phyloP scores from a whole-genome alignment of 257 asterid genomes.

The Forsythia suspensa region DNA sequence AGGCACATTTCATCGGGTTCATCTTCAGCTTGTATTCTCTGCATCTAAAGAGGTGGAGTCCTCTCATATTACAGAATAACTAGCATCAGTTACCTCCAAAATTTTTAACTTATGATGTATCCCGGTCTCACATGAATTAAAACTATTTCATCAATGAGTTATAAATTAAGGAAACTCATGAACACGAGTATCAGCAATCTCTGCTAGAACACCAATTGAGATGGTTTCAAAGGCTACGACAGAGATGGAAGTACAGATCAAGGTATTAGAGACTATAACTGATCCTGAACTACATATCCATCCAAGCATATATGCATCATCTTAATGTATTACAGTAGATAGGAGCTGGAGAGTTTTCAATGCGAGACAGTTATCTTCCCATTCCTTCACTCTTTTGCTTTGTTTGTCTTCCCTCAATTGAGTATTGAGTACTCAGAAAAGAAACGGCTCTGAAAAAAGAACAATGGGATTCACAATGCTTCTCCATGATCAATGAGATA shows the following conservation, averaged over 20 bases:
- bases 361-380: neutral
- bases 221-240: neutral
- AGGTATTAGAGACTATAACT: neutral
- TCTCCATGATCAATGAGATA: neutral
- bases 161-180: neutral
- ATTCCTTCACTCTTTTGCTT: neutral
- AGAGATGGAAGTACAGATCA: neutral
- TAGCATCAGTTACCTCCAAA: neutral
- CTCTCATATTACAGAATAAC: neutral
- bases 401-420: neutral
- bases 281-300: neutral
- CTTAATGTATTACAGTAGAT: neutral
- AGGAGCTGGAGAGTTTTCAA: neutral
- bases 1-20: neutral
- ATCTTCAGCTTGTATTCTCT: too few species aligned
- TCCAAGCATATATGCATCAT: neutral
- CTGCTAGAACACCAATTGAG: neutral
- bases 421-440: neutral
- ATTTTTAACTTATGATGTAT: neutral
- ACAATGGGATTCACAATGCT: neutral
- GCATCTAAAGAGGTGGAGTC: too few species aligned
- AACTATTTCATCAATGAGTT: neutral
- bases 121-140: neutral
- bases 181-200: neutral
- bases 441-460: neutral